Base-by-base conservation (phyloP, 768 basidiomycete genomes). In the Boletus sensibilis region DNA sequence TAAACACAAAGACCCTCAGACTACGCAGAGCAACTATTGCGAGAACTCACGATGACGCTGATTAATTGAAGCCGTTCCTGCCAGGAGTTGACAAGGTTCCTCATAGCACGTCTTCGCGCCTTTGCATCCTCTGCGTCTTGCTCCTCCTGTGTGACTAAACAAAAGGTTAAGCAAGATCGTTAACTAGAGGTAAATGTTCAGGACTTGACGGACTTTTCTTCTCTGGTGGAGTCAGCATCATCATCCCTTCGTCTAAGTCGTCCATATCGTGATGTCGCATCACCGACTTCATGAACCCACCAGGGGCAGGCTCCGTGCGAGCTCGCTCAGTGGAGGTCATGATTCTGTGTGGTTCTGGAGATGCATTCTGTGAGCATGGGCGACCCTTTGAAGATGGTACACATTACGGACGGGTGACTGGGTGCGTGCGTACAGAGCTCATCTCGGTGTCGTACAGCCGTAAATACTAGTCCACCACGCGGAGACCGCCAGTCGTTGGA, bases 41-140 rank as follows among this genome's bases (percentile, higher is more conserved):
- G n/a, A 53, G 29, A 27, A 72, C 82, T 63, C 44, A 83, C 84
- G 49, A 84, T 82, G 34, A 86, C 76, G 39, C 76, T 79, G 67
- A 86, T 83, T 12, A 85, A 71, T 68, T 85, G 82, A 41, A 85
- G 74, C 40, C 83, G 74, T 56, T 85, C 84, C 75, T 82, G 79
- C 84, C 84, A 86, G 4, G 81, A 81, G 60, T 78, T 77, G n/a
- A 82, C 75, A 3, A 85, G 74, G 40, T 82, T 79, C 47, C 68
- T 76, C 72, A 79, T 73, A 3, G 78, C 81, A 48, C 76, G 74
- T 59, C 70, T 72, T 38, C 75, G 71, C 13, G 75, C 76, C 54
- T 75, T 67, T 9, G 79, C 79, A 54, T 85, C 84, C 25, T 65
- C 69, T 9, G 72, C 60, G 58, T 85, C 72, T 59, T 84, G 82